Base-by-base conservation (phyloP, 2,329 filamentous ascomycete genomes). In the Dactylellina drechsleri region DNA sequence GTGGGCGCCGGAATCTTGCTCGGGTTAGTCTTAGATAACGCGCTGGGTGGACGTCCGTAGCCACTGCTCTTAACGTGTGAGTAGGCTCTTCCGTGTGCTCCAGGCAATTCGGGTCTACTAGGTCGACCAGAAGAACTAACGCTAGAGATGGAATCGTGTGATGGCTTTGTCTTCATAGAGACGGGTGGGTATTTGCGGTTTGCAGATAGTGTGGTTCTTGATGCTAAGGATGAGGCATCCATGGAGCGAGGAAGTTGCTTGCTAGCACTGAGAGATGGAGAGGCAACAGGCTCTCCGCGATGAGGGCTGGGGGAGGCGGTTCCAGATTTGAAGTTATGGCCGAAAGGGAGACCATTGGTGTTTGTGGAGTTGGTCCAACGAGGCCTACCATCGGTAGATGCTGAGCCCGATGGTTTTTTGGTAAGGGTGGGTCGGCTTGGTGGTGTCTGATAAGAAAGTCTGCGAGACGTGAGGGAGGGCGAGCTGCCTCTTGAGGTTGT, bases 331-430 rank as follows among this genome's bases (percentile, higher is more conserved):
- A 88, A 90, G 80, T 88, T 87, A 81, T 91, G 89, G 26, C 89
- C 88, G n/a, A 87, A 86, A 36, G 90, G 85, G n/a, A 88, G 83
- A 75, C 88, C 86, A 5, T 83, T 83, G 3, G 87, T 86, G 78
- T 90, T 92, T 4, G 88, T 87, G 31, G 89, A 91, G 10, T 79
- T 80, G 79, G 89, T 94, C 92, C 92, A 95, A 70, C 88, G 86
- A 2, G 92, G 92, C 59, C 90, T 88, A 67, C 86, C 84, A 68
- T 86, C 83, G 18, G 81, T 80, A 40, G 83, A 79, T 16, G 80
- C 81, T 5, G 82, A 81, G 15, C 82, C 81, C 1, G 81, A 81
- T 4, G 83, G 81, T 72, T 83, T 83, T 23, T 79, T 78, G 41
- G 79, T 78, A 23, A 79, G 77, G 4, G 79, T 79, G 0, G 79